Conservation (phyloP, 2,329 filamentous ascomycete genomes). For the Hypoxylon sp. region DNA sequence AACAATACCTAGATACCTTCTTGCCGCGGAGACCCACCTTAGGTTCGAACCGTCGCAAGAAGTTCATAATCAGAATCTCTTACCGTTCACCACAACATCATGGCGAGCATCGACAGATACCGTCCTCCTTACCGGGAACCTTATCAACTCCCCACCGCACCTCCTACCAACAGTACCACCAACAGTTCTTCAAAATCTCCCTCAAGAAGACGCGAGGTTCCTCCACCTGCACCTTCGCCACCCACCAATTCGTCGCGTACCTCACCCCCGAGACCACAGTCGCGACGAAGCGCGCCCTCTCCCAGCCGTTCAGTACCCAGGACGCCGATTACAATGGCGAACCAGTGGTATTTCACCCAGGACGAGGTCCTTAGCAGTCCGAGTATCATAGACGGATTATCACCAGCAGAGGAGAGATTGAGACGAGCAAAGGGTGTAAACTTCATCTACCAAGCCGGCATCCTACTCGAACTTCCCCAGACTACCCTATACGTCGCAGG, state of each 20-base stretch:
- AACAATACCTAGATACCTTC: conserved; percentile 33
- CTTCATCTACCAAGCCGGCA: conserved; percentile 94
- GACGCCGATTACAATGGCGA: conserved; percentile 55
- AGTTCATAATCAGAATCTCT: conserved; percentile 22
- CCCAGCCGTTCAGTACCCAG: conserved; percentile 58
- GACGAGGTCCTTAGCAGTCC: conserved; percentile 87
- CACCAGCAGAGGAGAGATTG: conserved; percentile 80
- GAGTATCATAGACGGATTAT: conserved; percentile 85
- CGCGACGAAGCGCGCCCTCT: conserved; percentile 59
- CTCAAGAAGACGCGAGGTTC: conserved; percentile 66
- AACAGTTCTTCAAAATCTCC: conserved; percentile 66
- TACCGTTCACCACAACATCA: conserved; percentile 49
- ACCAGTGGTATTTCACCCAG: conserved; percentile 91
- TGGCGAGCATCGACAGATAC: conserved; percentile 73
- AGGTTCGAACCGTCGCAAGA: conserved; percentile 22
- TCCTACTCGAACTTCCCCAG: conserved; percentile 91
- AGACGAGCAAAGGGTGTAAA: conserved; percentile 92
- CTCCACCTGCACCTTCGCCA: conserved; percentile 72
- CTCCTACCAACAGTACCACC: conserved; percentile 54
- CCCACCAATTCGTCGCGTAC: conserved; percentile 68
- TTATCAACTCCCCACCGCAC: conserved; percentile 66
- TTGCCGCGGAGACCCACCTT: conserved; percentile 25
- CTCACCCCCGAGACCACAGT: conserved; percentile 62
- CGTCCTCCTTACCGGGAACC: conserved; percentile 66
- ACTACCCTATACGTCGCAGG: conserved; percentile 92